Base-by-base conservation (phyloP, 1,284 basidiomycete genomes). In the Sanghuangporus weigelae region DNA sequence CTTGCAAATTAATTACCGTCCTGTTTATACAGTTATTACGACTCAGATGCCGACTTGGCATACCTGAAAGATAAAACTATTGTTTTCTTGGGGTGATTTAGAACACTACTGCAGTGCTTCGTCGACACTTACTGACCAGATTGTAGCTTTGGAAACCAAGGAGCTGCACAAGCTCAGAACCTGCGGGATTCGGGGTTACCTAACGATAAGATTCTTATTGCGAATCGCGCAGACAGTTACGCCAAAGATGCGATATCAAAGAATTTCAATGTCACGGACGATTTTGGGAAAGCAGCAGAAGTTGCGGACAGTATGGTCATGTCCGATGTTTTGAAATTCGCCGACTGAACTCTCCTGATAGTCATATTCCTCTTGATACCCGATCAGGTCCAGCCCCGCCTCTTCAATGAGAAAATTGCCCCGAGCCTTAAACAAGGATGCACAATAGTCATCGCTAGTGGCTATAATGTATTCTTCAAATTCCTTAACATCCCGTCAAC, bases 131-230 rank as follows among this genome's bases (percentile, higher is more conserved):
- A 10, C 38, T 67, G 12, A 19, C 38, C n/a, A n/a, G 35, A 3
- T 55, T 36, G 12, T 60, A 86, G 85, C 6, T 87, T 85, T 70
- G 85, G 85, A 55, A 86, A 86, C 71, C 85, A 87, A 71, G 85
- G 85, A 38, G 82, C 85, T 53, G 85, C 85, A 48, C 85, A 86
- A 70, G 85, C 85, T 2, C 84, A 86, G 72, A 87, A 87, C 67
- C 68, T 86, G 62, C 78, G 85, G n/a, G 85, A 86, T 66, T 78
- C 81, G 59, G 85, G 85, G 5, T 81, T 86, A 61, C 76, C 82
- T 4, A 86, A 85, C 67, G 82, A 85, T 16, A 78, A 76, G 49
- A 86, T 87, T 66, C 64, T 86, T 63, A 77, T 87, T 66, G 84
- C 83, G 2, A 86, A 86, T 69, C 79, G 84, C 3, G 73, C 76